Conservation (phyloP, 2,329 filamentous ascomycete genomes). For the Periconia digitata region DNA sequence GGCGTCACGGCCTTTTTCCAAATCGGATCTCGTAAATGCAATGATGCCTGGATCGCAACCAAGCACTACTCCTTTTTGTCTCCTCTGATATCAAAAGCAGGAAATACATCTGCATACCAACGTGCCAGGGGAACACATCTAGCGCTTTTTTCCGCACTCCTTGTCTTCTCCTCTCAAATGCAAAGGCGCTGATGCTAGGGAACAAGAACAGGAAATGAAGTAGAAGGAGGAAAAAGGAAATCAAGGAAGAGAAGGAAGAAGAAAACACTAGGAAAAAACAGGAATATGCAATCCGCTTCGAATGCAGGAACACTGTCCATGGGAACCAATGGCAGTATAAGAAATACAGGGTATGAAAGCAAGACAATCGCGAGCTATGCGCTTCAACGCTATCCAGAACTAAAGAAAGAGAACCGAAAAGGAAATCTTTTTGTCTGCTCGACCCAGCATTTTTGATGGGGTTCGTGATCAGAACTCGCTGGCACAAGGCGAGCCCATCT, state of each 20-base stretch:
- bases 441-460: slow-evolving; percentile 20
- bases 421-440: slow-evolving; percentile 24
- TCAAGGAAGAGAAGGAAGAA: neutral
- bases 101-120: slow-evolving; percentile 1
- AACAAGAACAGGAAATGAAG: no score
- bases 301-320: slow-evolving; percentile 31
- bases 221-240: neutral
- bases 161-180: slow-evolving; percentile 2
- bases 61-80: slow-evolving; percentile 7
- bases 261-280: neutral
- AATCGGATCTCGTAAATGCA: neutral
- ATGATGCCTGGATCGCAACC: neutral
- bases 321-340: slow-evolving; percentile 27
- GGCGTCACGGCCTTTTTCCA: slow-evolving; percentile 1
- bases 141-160: slow-evolving; percentile 1
- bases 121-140: neutral
- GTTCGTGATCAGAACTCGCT: slow-evolving; percentile 19
- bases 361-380: slow-evolving; percentile 11
- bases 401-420: slow-evolving; percentile 28
- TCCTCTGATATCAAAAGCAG: slow-evolving; percentile 9
- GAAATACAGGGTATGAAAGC: slow-evolving; percentile 34
- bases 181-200: slow-evolving; percentile 12
- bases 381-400: slow-evolving; percentile 38
- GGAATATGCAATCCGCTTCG: slow-evolving; percentile 36
- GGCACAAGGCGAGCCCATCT: slow-evolving; percentile 14